A percentile compares a stretch with the other conserved stretches of the same genome.
Conservation (phyloP, 2,329 filamentous ascomycete genomes). For the Fusarium equiseti region DNA sequence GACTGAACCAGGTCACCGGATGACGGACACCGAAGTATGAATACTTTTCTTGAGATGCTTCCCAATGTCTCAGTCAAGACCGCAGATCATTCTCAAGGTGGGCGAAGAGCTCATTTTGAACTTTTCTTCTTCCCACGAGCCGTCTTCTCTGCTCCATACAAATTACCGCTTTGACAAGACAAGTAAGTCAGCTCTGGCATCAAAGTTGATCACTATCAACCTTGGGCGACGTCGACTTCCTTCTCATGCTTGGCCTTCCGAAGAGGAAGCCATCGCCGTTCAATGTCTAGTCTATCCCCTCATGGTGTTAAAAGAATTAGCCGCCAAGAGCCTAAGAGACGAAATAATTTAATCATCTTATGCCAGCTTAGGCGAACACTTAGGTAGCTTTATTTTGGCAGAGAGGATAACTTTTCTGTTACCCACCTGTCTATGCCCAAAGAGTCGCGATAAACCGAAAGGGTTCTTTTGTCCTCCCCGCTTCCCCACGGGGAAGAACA, state of each 20-base stretch:
- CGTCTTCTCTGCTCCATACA: background rate
- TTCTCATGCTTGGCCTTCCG: constrained; percentile 22
- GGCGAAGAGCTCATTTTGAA: constrained; percentile 43
- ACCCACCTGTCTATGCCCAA: constrained; percentile 33
- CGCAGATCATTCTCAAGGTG: constrained; percentile 7
- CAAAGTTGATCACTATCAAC: background rate
- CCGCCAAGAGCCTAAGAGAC: background rate
- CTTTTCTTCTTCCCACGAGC: background rate
- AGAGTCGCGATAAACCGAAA: constrained; percentile 32
- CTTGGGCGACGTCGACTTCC: constrained; percentile 21
- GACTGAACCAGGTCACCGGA: background rate
- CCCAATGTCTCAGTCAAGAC: constrained; percentile 20
- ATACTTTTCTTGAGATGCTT: constrained; percentile 8
- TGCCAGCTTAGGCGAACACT: background rate
- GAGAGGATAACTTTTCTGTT: background rate
- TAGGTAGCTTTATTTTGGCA: background rate
- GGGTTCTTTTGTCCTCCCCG: constrained; percentile 14
- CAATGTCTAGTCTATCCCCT: background rate
- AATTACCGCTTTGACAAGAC: background rate
- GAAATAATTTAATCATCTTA: background rate
- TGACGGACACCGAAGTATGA: background rate
- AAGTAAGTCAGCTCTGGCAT: background rate
- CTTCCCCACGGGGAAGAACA: constrained; percentile 37
- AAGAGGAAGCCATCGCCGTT: constrained; percentile 44
- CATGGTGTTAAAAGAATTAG: background rate